Conservation (phyloP, 2,329 filamentous ascomycete genomes). For the Grosmannia clavigera region DNA sequence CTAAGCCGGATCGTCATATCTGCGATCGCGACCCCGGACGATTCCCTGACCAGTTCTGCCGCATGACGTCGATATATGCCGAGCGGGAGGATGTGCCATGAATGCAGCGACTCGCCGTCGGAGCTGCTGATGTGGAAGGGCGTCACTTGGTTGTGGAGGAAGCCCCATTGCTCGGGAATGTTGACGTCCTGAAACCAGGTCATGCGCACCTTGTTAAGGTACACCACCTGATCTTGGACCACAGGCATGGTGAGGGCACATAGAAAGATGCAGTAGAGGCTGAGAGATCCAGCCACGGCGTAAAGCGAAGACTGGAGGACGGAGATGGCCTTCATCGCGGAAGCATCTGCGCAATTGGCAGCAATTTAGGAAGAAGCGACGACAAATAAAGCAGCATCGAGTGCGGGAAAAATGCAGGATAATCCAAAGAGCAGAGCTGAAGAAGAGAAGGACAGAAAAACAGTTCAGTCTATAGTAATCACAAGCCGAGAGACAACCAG, state of each 20-base stretch:
- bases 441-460: no score
- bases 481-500: no score
- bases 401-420: no score
- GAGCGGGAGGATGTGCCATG: constrained; percentile 65
- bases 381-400: no score
- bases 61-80: constrained; percentile 52
- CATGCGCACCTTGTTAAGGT: constrained; percentile 39
- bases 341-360: not conserved
- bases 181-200: constrained; percentile 50
- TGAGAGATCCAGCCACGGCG: not conserved
- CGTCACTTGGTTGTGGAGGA: constrained; percentile 58
- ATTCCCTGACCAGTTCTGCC: constrained; percentile 26
- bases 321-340: not conserved
- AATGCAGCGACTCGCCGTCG: constrained; percentile 56
- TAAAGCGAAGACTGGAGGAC: not conserved
- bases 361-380: no score
- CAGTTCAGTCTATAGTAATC: no score
- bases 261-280: constrained; percentile 1
- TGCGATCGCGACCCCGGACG: constrained; percentile 17
- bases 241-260: constrained; percentile 4
- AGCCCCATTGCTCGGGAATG: constrained; percentile 57
- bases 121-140: constrained; percentile 54
- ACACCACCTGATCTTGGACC: constrained; percentile 43
- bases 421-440: no score
- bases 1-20: constrained; percentile 23